These are phyloP conservation scores for Xylaria sp. DNA, from an alignment of 495 filamentous ascomycete species.

Conservation along the genomic window DNA sequence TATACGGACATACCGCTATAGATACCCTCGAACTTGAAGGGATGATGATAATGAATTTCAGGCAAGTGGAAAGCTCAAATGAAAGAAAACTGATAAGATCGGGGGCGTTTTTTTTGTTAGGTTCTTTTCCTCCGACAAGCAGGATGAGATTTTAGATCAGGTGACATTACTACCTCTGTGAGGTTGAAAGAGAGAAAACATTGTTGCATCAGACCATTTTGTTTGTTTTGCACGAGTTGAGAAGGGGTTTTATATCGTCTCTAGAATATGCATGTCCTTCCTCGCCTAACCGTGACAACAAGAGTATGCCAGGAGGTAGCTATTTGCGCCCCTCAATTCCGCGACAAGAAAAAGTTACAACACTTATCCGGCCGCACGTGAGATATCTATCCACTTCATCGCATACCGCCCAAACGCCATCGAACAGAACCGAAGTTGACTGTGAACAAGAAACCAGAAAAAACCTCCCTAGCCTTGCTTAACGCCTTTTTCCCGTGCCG, in stretches of 20 bases:
- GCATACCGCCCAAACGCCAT: background rate
- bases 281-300: background rate
- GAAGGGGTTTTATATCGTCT: background rate
- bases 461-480: background rate
- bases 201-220: background rate
- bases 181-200: background rate
- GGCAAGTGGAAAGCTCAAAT: background rate
- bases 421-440: background rate
- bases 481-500: background rate
- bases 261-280: background rate
- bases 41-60: slow-evolving; percentile 6
- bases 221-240: background rate
- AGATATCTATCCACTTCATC: background rate
- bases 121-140: background rate
- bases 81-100: background rate
- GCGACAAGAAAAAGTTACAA: background rate
- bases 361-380: background rate
- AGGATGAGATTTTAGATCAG: slow-evolving; percentile 6
- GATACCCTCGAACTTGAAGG: slow-evolving; percentile 12
- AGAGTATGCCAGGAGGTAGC: background rate
- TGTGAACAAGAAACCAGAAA: background rate
- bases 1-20: background rate
- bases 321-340: background rate
- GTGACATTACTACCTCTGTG: background rate
- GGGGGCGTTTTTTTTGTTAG: background rate